A percentile compares a stretch with the other conserved stretches of the same genome.
Evolutionary conservation across 768 basidiomycete species (phyloP).

Genomic region (Lentinula raphanica): DNA sequence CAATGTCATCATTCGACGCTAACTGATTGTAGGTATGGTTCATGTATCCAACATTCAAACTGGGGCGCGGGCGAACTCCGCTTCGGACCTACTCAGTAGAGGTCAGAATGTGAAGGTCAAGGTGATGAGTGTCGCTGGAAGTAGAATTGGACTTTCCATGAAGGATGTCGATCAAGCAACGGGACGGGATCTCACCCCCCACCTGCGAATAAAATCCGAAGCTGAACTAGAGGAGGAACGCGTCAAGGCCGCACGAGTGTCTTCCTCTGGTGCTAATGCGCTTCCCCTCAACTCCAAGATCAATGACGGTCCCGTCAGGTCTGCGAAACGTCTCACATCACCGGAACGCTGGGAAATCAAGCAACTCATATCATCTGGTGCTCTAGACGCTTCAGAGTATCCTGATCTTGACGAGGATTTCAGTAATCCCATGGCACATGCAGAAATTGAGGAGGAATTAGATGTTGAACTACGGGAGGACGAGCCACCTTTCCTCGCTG

Average conservation of each 20-base stretch:
- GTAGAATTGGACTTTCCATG: constrained; percentile 84
- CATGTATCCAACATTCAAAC: constrained; percentile 91
- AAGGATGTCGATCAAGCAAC: constrained; percentile 93
- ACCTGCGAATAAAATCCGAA: constrained; percentile 90
- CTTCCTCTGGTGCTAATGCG: constrained; percentile 76
- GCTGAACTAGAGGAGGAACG: constrained; percentile 88
- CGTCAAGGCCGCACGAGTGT: constrained; percentile 48
- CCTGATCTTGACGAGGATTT: constrained; percentile 89
- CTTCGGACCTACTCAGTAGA: constrained; percentile 79
- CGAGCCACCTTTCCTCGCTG: constrained; percentile 92
- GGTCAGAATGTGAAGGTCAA: constrained; percentile 91
- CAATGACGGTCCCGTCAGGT: constrained; percentile 54
- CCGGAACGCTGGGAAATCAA: constrained; percentile 99
- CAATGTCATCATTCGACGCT: constrained; percentile 6
- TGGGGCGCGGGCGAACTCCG: constrained; percentile 80
- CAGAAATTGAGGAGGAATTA: constrained; percentile 92
- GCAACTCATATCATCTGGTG: constrained; percentile 94
- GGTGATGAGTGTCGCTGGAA: constrained; percentile 88
- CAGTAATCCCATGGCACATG: constrained; percentile 66
- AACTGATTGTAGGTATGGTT: constrained; percentile 71
- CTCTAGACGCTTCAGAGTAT: constrained; percentile 87
- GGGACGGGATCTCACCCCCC: constrained; percentile 90
- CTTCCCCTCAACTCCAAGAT: constrained; percentile 62
- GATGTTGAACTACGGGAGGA: constrained; percentile 97
- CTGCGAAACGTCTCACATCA: constrained; percentile 86